phyloP scores from a whole-genome alignment of 208 protist genomes.

The Lotmaria passim region DNA sequence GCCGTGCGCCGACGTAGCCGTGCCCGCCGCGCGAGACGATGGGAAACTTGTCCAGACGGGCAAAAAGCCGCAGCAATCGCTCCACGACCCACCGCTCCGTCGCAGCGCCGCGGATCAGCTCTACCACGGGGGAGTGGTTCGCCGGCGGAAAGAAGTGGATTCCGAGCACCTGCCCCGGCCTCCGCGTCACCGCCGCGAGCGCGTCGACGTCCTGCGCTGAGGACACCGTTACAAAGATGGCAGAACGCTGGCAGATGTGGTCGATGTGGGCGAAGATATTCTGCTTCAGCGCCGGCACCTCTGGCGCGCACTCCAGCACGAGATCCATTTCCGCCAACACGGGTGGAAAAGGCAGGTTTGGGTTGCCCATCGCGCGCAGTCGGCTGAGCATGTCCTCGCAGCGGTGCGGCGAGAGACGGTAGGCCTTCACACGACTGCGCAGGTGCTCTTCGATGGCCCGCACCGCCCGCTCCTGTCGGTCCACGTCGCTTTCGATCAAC shows the following conservation, averaged over 20 bases:
- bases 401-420: slow-evolving; percentile 33
- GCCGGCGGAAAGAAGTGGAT: slow-evolving; percentile 87
- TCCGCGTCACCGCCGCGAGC: slow-evolving; percentile 59
- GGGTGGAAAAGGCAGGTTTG: slow-evolving; percentile 36
- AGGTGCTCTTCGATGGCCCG: slow-evolving; percentile 39
- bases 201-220: slow-evolving; percentile 68
- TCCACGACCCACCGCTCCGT: slow-evolving; percentile 64
- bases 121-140: slow-evolving; percentile 84
- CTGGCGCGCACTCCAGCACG: slow-evolving; percentile 79
- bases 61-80: slow-evolving; percentile 49
- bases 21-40: slow-evolving; percentile 72
- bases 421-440: slow-evolving; percentile 33
- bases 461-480: slow-evolving; percentile 28
- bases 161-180: slow-evolving; percentile 71
- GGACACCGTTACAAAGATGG: slow-evolving; percentile 76
- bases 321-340: slow-evolving; percentile 58
- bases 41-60: slow-evolving; percentile 69
- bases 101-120: slow-evolving; percentile 52
- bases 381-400: slow-evolving; percentile 39
- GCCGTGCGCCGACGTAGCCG: slow-evolving; percentile 74
- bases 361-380: slow-evolving; percentile 39
- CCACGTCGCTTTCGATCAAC: slow-evolving; percentile 73
- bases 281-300: slow-evolving; percentile 69
- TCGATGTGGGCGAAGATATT: slow-evolving; percentile 78
- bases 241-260: slow-evolving; percentile 59